Evolutionary conservation across 2,329 filamentous ascomycete species (phyloP).

Genomic region (Seiridium unicorne): DNA sequence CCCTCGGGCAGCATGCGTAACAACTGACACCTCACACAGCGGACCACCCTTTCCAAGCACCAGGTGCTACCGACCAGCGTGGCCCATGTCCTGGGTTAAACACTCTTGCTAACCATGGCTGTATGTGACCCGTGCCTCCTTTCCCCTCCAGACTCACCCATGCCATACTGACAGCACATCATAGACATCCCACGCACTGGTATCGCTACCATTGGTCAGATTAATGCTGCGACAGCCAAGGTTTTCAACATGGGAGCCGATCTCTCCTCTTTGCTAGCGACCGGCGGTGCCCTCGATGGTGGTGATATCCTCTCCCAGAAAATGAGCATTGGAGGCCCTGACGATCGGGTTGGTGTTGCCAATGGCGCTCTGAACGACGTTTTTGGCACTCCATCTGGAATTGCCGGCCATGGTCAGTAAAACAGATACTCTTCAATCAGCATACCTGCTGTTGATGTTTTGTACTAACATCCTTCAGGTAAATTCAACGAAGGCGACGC

Average conservation of each 20-base stretch:
- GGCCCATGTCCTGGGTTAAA: constrained; percentile 27
- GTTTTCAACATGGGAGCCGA: constrained; percentile 14
- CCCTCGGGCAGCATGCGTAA: background rate
- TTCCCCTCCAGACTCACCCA: background rate
- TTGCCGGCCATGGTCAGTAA: constrained; percentile 12
- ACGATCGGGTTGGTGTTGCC: constrained; percentile 12
- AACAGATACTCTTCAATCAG: background rate
- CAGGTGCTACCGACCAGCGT: constrained; percentile 18
- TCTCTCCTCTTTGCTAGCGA: constrained; percentile 8
- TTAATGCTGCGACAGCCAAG: constrained; percentile 11
- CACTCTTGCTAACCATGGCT: constrained; percentile 26
- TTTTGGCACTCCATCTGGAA: constrained; percentile 13
- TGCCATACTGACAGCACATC: background rate
- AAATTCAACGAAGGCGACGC: constrained; percentile 15
- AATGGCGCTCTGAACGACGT: constrained; percentile 11
- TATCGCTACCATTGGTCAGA: constrained; percentile 12
- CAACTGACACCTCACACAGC: background rate
- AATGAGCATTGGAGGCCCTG: constrained; percentile 14
- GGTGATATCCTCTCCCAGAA: constrained; percentile 12
- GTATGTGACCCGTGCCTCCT: background rate
- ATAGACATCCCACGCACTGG: constrained; percentile 8
- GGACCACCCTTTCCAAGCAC: constrained; percentile 4
- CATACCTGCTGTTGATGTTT: background rate
- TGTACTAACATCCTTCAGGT: background rate
- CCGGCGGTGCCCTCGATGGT: constrained; percentile 9